Conservation (phyloP, 345 rosid genomes). For the Trapa bicornis region DNA sequence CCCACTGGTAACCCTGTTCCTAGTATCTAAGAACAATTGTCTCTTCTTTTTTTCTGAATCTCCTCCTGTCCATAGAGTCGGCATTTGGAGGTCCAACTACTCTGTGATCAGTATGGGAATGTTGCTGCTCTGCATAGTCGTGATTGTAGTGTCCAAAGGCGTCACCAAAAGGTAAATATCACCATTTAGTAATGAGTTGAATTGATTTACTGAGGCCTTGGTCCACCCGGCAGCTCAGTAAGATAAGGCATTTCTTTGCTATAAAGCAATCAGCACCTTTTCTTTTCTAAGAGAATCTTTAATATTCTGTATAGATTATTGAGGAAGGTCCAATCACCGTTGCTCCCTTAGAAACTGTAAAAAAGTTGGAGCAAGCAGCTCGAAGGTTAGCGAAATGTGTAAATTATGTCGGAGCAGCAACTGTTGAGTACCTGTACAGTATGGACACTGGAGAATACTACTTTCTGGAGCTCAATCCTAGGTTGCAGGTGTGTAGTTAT, state of each 20-base stretch:
- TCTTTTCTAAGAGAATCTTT: constrained; percentile 1
- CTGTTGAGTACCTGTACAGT: constrained; percentile 92
- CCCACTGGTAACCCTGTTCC: not conserved
- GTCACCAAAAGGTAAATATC: constrained; percentile 83
- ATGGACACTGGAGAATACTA: constrained; percentile 99
- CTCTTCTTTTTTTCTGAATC: not conserved
- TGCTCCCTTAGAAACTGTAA: constrained; percentile 72
- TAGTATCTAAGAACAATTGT: constrained; percentile 4
- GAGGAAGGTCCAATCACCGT: constrained; percentile 99
- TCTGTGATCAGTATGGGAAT: constrained; percentile 93
- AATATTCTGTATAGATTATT: constrained; percentile 46
- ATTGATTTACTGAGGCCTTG: too few species aligned
- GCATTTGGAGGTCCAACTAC: constrained; percentile 95
- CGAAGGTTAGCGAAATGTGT: constrained; percentile 92
- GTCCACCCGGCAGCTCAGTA: not conserved
- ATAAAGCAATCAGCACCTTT: not conserved
- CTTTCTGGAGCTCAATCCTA: constrained; percentile 96
- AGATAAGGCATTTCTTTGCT: not conserved
- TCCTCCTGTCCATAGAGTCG: constrained; percentile 53
- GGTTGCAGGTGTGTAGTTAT: constrained; percentile 60
- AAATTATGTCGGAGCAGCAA: constrained; percentile 95
- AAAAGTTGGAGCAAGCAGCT: constrained; percentile 94
- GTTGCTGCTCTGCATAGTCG: constrained; percentile 99
- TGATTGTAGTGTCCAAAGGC: constrained; percentile 96
- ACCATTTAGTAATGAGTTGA: not conserved